phyloP scores from a whole-genome alignment of 257 asterid genomes.

The Euphrasia confusa region DNA sequence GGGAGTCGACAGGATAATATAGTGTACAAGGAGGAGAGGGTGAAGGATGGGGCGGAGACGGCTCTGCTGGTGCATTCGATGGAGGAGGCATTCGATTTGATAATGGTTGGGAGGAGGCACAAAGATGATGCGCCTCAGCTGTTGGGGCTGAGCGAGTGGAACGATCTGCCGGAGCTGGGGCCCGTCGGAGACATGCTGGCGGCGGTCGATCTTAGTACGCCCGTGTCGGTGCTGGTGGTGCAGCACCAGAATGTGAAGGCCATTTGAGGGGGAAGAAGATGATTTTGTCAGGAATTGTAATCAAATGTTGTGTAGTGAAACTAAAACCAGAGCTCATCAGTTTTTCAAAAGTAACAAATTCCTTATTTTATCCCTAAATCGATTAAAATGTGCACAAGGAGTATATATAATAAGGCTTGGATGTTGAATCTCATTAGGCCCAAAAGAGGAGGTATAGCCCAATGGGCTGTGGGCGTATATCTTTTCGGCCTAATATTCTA shows the following conservation, averaged over 20 bases:
- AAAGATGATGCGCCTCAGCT: constrained; percentile 59
- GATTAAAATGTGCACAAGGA: too few species aligned
- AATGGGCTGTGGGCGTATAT: too few species aligned
- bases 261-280: not conserved
- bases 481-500: too few species aligned
- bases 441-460: too few species aligned
- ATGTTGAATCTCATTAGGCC: too few species aligned
- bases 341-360: too few species aligned
- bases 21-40: constrained; percentile 66
- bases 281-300: too few species aligned
- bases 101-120: constrained; percentile 78
- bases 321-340: not conserved
- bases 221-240: constrained; percentile 68
- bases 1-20: constrained; percentile 60
- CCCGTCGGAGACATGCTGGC: constrained; percentile 88
- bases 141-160: constrained; percentile 75
- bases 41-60: constrained; percentile 86
- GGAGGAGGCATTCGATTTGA: constrained; percentile 73
- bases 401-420: too few species aligned
- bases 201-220: constrained; percentile 47
- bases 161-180: constrained; percentile 74
- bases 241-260: constrained; percentile 61
- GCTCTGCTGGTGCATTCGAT: constrained; percentile 57
- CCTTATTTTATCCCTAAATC: too few species aligned
- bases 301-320: not conserved